These are phyloP conservation scores for Tricholoma flavovirens DNA, from an alignment of 768 basidiomycete genomes.

Conservation along the genomic window DNA sequence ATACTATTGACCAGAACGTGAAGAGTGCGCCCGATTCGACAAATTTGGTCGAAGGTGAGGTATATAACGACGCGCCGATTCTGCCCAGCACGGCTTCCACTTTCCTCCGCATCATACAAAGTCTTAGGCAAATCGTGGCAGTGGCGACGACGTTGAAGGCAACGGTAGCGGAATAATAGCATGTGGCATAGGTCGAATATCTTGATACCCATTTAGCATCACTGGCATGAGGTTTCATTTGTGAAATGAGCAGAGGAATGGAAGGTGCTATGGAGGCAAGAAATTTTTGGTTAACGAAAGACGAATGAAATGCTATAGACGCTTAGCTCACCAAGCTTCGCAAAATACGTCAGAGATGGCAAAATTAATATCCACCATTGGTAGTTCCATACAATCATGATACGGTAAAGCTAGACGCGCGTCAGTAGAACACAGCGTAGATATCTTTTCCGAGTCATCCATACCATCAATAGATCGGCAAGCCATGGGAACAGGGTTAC, in stretches of 20 bases:
- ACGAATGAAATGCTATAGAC: background rate
- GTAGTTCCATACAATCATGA: slow-evolving; percentile 30
- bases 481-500: slow-evolving; percentile 28
- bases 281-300: background rate
- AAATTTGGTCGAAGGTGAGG: slow-evolving; percentile 27
- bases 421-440: background rate
- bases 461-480: slow-evolving; percentile 32
- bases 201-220: slow-evolving; percentile 10
- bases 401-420: slow-evolving; percentile 28
- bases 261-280: slow-evolving; percentile 23
- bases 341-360: slow-evolving; percentile 25
- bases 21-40: slow-evolving; percentile 37
- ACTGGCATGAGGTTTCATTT: slow-evolving; percentile 15
- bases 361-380: slow-evolving; percentile 23
- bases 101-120: slow-evolving; percentile 27
- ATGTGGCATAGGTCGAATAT: slow-evolving; percentile 13
- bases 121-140: slow-evolving; percentile 23
- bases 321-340: slow-evolving; percentile 25
- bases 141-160: slow-evolving; percentile 28
- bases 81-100: slow-evolving; percentile 30
- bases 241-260: slow-evolving; percentile 26
- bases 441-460: background rate
- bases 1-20: slow-evolving; percentile 28
- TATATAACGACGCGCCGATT: slow-evolving; percentile 33
- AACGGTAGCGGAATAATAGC: slow-evolving; percentile 25